Percentiles rank a stretch among this genome's conserved stretches.
Evolutionary conservation across 2,329 filamentous ascomycete species (phyloP).

Genomic region (Paecilomyces variotii): DNA sequence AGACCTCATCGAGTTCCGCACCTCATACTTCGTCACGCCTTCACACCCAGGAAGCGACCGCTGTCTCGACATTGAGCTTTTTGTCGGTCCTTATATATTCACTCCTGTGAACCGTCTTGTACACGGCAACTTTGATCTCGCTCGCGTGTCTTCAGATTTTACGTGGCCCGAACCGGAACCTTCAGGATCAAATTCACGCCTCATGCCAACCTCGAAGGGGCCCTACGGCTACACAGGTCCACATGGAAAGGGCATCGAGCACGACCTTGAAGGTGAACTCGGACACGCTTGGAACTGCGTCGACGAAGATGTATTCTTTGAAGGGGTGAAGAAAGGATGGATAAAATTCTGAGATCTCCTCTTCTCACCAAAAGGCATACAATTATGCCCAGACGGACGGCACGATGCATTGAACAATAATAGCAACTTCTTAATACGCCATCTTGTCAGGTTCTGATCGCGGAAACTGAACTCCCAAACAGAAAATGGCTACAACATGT

Average conservation of each 20-base stretch:
- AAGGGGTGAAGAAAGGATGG: slow-evolving; percentile 13
- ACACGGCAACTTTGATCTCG: slow-evolving; percentile 15
- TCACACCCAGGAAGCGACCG: background rate
- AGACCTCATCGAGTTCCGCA: background rate
- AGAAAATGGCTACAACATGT: background rate
- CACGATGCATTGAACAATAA: too few relatives aligned
- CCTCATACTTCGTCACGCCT: slow-evolving; percentile 2
- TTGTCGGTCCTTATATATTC: background rate
- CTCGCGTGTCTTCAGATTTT: slow-evolving; percentile 11
- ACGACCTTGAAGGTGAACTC: background rate
- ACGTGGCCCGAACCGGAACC: slow-evolving; percentile 10
- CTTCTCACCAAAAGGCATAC: background rate
- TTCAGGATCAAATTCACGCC: background rate
- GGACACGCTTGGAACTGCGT: slow-evolving; percentile 14
- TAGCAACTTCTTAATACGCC: too few relatives aligned
- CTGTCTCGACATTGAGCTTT: slow-evolving; percentile 1
- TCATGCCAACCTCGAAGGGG: slow-evolving; percentile 11
- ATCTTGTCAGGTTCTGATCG: too few relatives aligned
- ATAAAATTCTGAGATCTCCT: slow-evolving; percentile 7
- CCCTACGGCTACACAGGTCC: slow-evolving; percentile 19
- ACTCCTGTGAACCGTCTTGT: slow-evolving; percentile 7
- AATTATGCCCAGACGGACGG: too few relatives aligned
- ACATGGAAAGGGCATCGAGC: slow-evolving; percentile 12
- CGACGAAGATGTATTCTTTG: slow-evolving; percentile 14
- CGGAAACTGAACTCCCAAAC: too few relatives aligned